Evolutionary conservation across 1,284 basidiomycete species (phyloP), one percentile per base, ranked within the genome.

Genomic region (Cryptococcus deneoformans): DNA sequence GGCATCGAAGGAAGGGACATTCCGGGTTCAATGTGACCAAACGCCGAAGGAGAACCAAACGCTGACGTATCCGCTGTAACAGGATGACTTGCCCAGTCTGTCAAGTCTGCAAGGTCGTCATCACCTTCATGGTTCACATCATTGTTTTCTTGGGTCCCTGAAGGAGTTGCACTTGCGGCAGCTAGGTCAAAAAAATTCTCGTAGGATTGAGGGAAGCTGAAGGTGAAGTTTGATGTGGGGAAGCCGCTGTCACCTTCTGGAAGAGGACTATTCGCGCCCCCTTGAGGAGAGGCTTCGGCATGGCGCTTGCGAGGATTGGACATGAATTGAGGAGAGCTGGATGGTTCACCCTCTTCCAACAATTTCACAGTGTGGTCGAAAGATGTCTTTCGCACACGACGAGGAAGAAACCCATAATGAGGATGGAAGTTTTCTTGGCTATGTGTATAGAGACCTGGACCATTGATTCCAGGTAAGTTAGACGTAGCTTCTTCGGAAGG

Each of bases 311-410:
- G 62, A 10, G 69, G 66, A 48, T 70, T 69, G 39, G 48, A 51
- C 29, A 24, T 16, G 36, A 54, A 57, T 58, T 44, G 43, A 14
- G 60, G 60, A 12, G 60, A 61, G 35, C 54, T 58, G 5, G 57
- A 46, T 2, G 54, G 56, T 20, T 52, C 54, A 20, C 53, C 56
- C 6, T 61, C 62, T n/a, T 64, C 59, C 6, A 55, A 56, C 1
- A 57, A 53, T 14, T 64, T 81, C 36, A 92, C 85, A 0, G 90
- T 92, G 75, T 92, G 91, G 77, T 94, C 91, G 72, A 92, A 93
- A 75, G 89, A 91, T 46, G 91, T 91, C 81, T 94, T 92, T 62
- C 92, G 85, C 57, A 92, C 88, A 69, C 88, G 86, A 59, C 86
- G 84, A 20, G 76, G 75, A 51, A 90, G 86, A 76, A 90, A 91